Percentiles rank a stretch among this genome's conserved stretches.
Conservation (phyloP, 352 stramenopile species). For the Globisporangium ultimum region DNA sequence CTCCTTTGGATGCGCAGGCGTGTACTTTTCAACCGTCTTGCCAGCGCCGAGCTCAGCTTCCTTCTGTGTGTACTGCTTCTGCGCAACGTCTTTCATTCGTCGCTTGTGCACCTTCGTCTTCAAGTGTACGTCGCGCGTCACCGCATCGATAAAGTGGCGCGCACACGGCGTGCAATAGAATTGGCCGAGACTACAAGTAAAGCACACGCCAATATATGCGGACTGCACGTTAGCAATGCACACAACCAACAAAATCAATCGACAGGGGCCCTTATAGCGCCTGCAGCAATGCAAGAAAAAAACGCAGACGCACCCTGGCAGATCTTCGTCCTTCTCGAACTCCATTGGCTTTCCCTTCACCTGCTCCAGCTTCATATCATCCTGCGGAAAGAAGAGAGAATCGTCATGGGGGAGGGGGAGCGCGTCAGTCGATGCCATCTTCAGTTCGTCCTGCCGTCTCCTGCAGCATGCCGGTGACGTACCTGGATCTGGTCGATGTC, state of each 20-base stretch:
- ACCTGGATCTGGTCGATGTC: conserved; percentile 88
- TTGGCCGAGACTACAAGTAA: conserved; percentile 59
- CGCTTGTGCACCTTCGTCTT: conserved; percentile 87
- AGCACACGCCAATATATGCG: conserved; percentile 4
- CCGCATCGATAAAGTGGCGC: conserved; percentile 82
- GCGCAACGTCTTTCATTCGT: conserved; percentile 85
- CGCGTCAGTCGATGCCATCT: background rate
- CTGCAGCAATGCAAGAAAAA: too few species aligned
- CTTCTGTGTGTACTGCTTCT: conserved; percentile 88
- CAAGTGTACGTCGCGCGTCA: conserved; percentile 75
- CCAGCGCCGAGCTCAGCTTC: conserved; percentile 74
- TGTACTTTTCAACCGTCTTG: conserved; percentile 73
- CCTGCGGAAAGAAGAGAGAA: conserved; percentile 20
- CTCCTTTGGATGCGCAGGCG: conserved; percentile 41
- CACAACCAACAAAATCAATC: background rate
- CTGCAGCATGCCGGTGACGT: background rate
- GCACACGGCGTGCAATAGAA: conserved; percentile 87
- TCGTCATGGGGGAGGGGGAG: too few species aligned
- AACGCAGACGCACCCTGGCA: conserved; percentile 52
- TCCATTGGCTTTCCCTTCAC: conserved; percentile 47
- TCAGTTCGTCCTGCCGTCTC: background rate
- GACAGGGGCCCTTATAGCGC: too few species aligned
- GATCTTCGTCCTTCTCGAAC: conserved; percentile 83
- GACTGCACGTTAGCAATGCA: background rate
- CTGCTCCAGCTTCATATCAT: conserved; percentile 72